Conservation (phyloP, 257 asterid species). For the Cordia subcordata region DNA sequence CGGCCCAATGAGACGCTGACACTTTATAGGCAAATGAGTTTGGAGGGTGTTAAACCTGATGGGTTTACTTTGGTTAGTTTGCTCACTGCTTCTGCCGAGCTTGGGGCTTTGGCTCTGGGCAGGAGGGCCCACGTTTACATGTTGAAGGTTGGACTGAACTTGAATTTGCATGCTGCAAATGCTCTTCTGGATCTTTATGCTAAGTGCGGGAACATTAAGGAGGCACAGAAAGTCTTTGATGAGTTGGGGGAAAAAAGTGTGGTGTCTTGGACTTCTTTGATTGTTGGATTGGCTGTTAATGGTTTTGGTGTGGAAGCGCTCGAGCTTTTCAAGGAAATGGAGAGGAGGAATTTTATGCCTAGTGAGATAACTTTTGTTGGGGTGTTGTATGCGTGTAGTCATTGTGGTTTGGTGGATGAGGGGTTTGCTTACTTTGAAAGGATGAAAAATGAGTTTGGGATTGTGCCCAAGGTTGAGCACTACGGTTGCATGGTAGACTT, state of each 20-base stretch:
- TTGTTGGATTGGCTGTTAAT: conserved; percentile 64
- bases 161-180: conserved; percentile 53
- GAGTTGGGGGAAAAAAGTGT: conserved; percentile 45
- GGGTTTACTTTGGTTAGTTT: conserved; percentile 74
- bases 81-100: conserved; percentile 68
- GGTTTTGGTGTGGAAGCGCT: conserved; percentile 63
- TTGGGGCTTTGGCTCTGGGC: conserved; percentile 63
- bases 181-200: conserved; percentile 62
- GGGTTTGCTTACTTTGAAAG: conserved; percentile 52
- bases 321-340: conserved; percentile 59
- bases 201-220: conserved; percentile 57
- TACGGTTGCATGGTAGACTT: conserved; percentile 77
- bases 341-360: conserved; percentile 37
- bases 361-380: conserved; percentile 64
- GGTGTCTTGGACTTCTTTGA: conserved; percentile 63
- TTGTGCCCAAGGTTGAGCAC: conserved; percentile 61
- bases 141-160: conserved; percentile 56
- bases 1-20: conserved; percentile 57
- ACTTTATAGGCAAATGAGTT: conserved; percentile 37
- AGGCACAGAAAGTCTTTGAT: conserved; percentile 49
- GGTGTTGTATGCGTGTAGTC: conserved; percentile 77
- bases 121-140: conserved; percentile 56
- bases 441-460: conserved; percentile 35
- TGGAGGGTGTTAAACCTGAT: conserved; percentile 50
- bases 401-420: conserved; percentile 65